Evolutionary conservation across 2,329 filamentous ascomycete species (phyloP).

Genomic region (Calcarisporium arbuscula): DNA sequence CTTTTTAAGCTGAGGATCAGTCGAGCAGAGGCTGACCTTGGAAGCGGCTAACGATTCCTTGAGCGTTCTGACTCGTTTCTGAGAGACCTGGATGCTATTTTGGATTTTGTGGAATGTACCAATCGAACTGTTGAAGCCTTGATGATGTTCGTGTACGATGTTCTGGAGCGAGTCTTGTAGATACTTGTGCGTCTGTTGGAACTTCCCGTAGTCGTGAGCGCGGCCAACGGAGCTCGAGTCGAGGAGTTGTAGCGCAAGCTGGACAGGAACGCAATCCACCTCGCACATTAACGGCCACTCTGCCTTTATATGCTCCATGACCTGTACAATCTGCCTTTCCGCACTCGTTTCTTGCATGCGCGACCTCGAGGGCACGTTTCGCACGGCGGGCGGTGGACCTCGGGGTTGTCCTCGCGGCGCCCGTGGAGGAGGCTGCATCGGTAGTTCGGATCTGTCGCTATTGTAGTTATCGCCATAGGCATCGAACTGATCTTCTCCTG

Average conservation of each 20-base stretch:
- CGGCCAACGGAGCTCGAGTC: conserved; percentile 90
- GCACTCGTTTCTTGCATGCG: conserved; percentile 40
- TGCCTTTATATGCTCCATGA: conserved; percentile 75
- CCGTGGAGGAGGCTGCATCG: conserved; percentile 25
- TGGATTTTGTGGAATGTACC: conserved; percentile 99
- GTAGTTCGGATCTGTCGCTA: conserved; percentile 35
- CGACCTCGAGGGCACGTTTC: conserved; percentile 28
- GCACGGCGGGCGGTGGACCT: conserved; percentile 22
- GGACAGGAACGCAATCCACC: conserved; percentile 84
- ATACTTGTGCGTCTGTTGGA: conserved; percentile 75
- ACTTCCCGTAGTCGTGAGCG: conserved; percentile 80
- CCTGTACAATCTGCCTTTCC: conserved; percentile 51
- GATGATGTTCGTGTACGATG: conserved; percentile 97
- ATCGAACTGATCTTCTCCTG: conserved; percentile 42
- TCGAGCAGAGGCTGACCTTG: conserved; percentile 73
- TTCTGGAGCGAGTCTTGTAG: conserved; percentile 89
- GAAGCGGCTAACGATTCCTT: conserved; percentile 78
- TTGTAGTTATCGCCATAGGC: conserved; percentile 39
- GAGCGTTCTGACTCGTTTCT: conserved; percentile 74
- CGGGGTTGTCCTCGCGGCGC: conserved; percentile 20
- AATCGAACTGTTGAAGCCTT: conserved; percentile 98
- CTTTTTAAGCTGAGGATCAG: conserved; percentile 86
- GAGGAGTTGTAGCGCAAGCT: conserved; percentile 89
- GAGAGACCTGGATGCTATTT: conserved; percentile 80
- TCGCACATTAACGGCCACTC: conserved; percentile 93